Evolutionary conservation across 129 eudicot species (phyloP).

Genomic region (Ambrosia artemisiifolia): DNA sequence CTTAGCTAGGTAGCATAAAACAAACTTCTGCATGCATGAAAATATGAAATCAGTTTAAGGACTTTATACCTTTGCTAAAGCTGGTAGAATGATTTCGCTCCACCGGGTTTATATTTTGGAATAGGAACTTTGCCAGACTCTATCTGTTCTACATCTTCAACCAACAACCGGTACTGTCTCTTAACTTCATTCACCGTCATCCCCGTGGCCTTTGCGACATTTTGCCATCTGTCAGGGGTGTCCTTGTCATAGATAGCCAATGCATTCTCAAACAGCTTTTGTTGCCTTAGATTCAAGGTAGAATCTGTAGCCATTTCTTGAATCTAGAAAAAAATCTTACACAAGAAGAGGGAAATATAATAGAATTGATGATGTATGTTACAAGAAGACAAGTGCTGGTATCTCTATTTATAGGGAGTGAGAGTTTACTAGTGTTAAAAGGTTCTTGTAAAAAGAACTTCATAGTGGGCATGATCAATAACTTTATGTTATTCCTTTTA

Average conservation of each 20-base stretch:
- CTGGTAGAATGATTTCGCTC: constrained; percentile 23
- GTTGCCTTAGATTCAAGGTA: constrained; percentile 53
- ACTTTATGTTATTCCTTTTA: constrained; percentile 6
- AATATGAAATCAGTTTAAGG: not conserved
- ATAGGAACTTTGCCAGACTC: constrained; percentile 54
- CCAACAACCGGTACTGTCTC: constrained; percentile 50
- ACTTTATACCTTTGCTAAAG: constrained; percentile 18
- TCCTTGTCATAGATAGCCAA: constrained; percentile 62
- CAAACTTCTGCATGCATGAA: not conserved
- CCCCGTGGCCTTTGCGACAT: constrained; percentile 63
- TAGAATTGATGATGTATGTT: constrained; percentile 15
- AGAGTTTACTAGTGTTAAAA: not conserved
- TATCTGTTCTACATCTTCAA: constrained; percentile 42
- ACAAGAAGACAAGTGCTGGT: constrained; percentile 2
- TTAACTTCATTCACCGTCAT: constrained; percentile 63
- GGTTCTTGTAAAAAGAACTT: not conserved
- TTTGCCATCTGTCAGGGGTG: constrained; percentile 72
- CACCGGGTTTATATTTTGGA: constrained; percentile 38
- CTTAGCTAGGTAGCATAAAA: not conserved
- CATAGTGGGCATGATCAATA: not conserved
- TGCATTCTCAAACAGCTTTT: constrained; percentile 66
- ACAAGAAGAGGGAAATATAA: constrained; percentile 6
- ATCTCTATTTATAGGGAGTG: constrained; percentile 29
- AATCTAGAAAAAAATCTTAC: not conserved
- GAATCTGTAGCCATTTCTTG: constrained; percentile 36